Evolutionary conservation across 495 filamentous ascomycete species (phyloP).

Genomic region (Letharia columbiana): DNA sequence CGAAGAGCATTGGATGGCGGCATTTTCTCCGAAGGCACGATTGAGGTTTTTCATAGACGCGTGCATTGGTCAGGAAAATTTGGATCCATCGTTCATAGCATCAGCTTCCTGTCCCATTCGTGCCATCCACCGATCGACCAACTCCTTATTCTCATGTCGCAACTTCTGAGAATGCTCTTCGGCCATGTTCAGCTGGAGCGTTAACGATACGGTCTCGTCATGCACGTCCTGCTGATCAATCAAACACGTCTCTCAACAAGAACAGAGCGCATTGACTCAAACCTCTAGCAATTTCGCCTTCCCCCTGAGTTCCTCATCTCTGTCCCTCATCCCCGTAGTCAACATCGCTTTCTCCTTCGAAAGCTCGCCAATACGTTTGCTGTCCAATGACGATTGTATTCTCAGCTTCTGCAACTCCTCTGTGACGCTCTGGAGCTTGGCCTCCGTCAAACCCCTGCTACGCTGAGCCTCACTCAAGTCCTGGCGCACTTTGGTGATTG

Average conservation of each 20-base stretch:
- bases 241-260: neutral
- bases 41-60: neutral
- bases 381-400: conserved; percentile 45
- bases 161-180: conserved; percentile 61
- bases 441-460: conserved; percentile 56
- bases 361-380: conserved; percentile 50
- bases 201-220: conserved; percentile 78
- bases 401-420: conserved; percentile 53
- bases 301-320: conserved; percentile 73
- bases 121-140: conserved; percentile 86
- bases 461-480: conserved; percentile 71
- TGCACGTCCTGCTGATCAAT: conserved; percentile 57
- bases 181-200: conserved; percentile 79
- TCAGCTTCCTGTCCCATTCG: conserved; percentile 79
- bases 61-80: conserved; percentile 31
- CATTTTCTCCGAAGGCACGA: neutral
- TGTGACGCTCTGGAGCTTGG: conserved; percentile 48
- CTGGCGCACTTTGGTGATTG: conserved; percentile 42
- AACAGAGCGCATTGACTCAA: neutral
- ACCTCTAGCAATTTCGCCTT: conserved; percentile 78
- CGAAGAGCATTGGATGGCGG: neutral
- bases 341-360: conserved; percentile 54
- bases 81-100: conserved; percentile 64
- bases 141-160: conserved; percentile 74
- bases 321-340: conserved; percentile 57